Percentiles rank a stretch among this genome's conserved stretches.
Conservation (phyloP, 2,329 filamentous ascomycete species). For the Emmonsiellopsis sp. region DNA sequence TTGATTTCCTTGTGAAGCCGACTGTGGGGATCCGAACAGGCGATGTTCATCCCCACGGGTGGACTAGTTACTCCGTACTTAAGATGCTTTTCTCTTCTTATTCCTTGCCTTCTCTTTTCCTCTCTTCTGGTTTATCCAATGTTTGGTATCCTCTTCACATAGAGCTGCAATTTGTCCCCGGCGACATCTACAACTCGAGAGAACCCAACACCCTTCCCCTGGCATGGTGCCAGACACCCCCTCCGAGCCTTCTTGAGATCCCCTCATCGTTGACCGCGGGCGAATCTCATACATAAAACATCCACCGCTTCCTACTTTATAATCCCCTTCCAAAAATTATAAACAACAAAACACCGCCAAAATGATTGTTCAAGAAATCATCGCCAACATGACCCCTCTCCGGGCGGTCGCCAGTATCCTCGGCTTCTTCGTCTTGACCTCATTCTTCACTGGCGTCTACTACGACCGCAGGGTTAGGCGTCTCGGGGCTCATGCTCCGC, state of each 20-base stretch:
- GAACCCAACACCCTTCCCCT: neutral
- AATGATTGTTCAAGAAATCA: constrained; percentile 40
- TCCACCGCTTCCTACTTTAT: too few relatives aligned
- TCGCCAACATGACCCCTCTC: constrained; percentile 39
- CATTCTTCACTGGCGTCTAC: constrained; percentile 21
- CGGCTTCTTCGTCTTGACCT: constrained; percentile 31
- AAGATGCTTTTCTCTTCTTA: neutral
- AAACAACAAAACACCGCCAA: constrained; percentile 28
- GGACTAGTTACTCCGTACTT: neutral
- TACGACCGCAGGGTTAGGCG: constrained; percentile 21
- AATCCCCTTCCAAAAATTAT: too few relatives aligned
- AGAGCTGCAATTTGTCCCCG: neutral
- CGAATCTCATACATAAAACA: too few relatives aligned
- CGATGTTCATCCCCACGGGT: neutral
- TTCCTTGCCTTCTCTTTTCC: neutral
- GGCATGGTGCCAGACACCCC: neutral
- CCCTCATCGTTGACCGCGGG: too few relatives aligned
- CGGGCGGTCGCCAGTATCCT: constrained; percentile 30
- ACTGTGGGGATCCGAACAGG: neutral
- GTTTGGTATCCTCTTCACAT: neutral
- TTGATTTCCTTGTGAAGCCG: neutral
- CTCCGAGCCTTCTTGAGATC: neutral
- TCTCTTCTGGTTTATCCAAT: neutral
- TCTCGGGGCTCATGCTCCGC: constrained; percentile 29
- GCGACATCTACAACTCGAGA: constrained; percentile 1